phyloP scores from a whole-genome alignment of 2,329 filamentous ascomycete species.

The Delphinella strobiligena region DNA sequence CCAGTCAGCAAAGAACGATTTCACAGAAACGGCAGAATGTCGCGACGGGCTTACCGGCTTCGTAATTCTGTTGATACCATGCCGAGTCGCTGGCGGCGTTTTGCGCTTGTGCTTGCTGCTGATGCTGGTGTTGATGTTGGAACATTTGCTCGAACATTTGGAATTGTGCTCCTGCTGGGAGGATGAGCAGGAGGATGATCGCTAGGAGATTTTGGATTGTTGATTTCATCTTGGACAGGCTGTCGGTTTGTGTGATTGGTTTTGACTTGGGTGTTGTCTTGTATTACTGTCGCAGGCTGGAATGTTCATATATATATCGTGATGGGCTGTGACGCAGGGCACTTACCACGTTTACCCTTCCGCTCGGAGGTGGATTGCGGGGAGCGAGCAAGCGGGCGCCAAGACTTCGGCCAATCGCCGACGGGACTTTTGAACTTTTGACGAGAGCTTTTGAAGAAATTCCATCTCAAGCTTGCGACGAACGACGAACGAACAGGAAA shows the following conservation, averaged over 20 bases:
- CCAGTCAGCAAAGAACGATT: not conserved
- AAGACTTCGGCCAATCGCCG: no score
- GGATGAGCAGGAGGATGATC: slow-evolving; percentile 45
- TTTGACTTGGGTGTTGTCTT: no score
- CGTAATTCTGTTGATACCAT: slow-evolving; percentile 64
- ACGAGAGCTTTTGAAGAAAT: not conserved
- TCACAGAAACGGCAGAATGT: not conserved
- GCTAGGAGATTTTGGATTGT: slow-evolving; percentile 21
- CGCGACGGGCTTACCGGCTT: slow-evolving; percentile 42
- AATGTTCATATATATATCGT: no score
- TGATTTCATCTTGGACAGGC: slow-evolving; percentile 1
- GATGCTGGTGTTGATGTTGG: slow-evolving; percentile 42
- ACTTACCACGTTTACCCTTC: no score
- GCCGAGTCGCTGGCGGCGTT: slow-evolving; percentile 76
- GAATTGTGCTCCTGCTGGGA: slow-evolving; percentile 63
- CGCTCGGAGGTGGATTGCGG: no score
- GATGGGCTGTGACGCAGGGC: no score
- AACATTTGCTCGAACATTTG: slow-evolving; percentile 95
- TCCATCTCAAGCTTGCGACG: no score
- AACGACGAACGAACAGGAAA: not conserved
- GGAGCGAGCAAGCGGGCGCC: no score
- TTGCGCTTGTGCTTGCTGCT: slow-evolving; percentile 54
- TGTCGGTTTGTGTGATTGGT: no score
- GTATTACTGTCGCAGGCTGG: no score
- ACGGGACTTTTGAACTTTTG: no score